A percentile compares a stretch with the other conserved stretches of the same genome.
Conservation (phyloP, 2,329 filamentous ascomycete genomes). For the Claviceps sp. region DNA sequence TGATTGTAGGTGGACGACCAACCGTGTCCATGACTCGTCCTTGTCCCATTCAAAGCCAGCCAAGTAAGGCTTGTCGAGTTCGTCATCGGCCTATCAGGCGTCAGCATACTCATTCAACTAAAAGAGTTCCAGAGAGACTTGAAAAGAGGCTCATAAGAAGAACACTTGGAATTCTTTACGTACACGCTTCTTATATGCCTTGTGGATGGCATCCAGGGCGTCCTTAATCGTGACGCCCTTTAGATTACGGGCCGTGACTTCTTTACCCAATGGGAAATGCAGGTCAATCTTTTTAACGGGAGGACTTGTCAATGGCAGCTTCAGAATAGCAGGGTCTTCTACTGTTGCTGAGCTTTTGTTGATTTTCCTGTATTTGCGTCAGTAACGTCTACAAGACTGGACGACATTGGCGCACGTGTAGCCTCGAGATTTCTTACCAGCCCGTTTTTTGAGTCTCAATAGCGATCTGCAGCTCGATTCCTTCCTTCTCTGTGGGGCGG, state of each 20-base stretch:
- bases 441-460: constrained; percentile 77
- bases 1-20: constrained; percentile 76
- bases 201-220: constrained; percentile 87
- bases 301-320: constrained; percentile 66
- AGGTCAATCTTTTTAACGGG: constrained; percentile 91
- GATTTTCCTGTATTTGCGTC: constrained; percentile 57
- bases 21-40: constrained; percentile 76
- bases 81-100: constrained; percentile 65
- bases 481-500: constrained; percentile 51
- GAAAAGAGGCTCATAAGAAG: too few species aligned
- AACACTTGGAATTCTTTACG: constrained; percentile 15
- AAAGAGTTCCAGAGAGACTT: too few species aligned
- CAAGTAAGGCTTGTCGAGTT: constrained; percentile 76
- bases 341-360: constrained; percentile 69
- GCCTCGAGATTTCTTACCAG: constrained; percentile 47
- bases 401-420: too few species aligned
- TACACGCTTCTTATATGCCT: constrained; percentile 94
- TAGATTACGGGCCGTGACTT: constrained; percentile 79
- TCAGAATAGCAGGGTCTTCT: constrained; percentile 75
- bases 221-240: constrained; percentile 97
- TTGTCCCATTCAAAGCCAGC: constrained; percentile 95
- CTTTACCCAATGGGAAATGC: constrained; percentile 75
- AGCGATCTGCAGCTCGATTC: constrained; percentile 58
- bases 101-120: not conserved
- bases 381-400: not conserved